Evolutionary conservation across 139 green algal genomes (phyloP), one percentile per base, ranked within the genome.

Genomic region (Pycnococcus provasolii): DNA sequence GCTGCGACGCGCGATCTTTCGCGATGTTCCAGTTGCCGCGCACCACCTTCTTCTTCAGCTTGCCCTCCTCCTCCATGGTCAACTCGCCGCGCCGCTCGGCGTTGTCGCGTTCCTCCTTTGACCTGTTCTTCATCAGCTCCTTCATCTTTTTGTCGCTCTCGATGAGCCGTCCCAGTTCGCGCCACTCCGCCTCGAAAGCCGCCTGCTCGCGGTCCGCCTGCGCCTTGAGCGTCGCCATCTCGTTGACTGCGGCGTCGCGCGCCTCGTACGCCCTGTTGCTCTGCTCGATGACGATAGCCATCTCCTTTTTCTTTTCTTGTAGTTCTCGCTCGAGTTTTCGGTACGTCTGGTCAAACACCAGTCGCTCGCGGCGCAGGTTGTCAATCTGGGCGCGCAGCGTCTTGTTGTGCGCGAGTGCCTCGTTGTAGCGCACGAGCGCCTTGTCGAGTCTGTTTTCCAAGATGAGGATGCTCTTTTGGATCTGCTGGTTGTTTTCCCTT

Each of bases 281-380:
- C 66, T 77, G 51, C 46, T 83, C 73, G 52, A 96, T 90, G 54
- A 88, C 85, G 42, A 83, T 75, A 37, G 81, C 81, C 81, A 92
- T 90, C 62, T 88, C 84, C 9, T 67, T 77, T 79, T 90, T 90
- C 58, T 88, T 77, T 48, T 83, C 81, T 4, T 61, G 47, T 64
- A 92, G 75, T 53, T 87, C 80, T 43, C 79, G 73, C 61, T 89
- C 79, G 60, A 92, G 73, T 77, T 95, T 95, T 51, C 42, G 73
- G 69, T 88, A 74, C 50, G 94, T 87, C 69, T 86, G 39, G 58
- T 93, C 83, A 79, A 95, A 95, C 73, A 94, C 87, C 58, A 91
- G 72, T 3, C 84, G 79, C 83, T 96, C 90, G 0, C 85, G 79
- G 6, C 68, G 68, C 50, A 95, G 71, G 71, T 85, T 85, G 78